These are phyloP conservation scores for Erysimum cheiri DNA, from an alignment of 441 rosid species.

Conservation along the genomic window DNA sequence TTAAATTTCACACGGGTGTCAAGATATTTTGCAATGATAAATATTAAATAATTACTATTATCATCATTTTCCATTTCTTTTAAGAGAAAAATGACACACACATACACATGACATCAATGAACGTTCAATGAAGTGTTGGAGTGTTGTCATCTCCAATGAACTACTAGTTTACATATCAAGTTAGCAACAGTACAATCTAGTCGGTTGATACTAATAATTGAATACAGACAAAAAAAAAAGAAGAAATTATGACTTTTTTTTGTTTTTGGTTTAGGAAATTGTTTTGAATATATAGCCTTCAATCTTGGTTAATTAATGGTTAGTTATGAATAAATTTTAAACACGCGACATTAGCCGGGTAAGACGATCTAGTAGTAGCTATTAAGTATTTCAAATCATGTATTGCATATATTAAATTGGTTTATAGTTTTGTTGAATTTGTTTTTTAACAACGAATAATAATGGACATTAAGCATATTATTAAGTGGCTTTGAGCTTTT, in stretches of 20 bases:
- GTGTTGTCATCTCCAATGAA: too few relatives aligned
- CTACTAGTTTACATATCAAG: slow-evolving; percentile 34
- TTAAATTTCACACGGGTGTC: slow-evolving; percentile 43
- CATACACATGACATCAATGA: slow-evolving; percentile 16
- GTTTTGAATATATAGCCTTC: slow-evolving; percentile 35
- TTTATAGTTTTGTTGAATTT: too few relatives aligned
- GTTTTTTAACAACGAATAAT: too few relatives aligned
- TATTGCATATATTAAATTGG: neutral
- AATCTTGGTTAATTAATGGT: slow-evolving; percentile 32
- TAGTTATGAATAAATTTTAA: neutral
- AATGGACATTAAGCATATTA: neutral
- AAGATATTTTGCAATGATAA: slow-evolving; percentile 11
- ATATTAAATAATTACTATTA: slow-evolving; percentile 19
- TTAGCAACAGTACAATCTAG: slow-evolving; percentile 37
- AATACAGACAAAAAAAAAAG: neutral
- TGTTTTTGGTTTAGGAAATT: slow-evolving; percentile 5
- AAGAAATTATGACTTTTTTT: neutral
- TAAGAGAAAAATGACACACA: slow-evolving; percentile 24
- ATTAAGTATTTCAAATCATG: slow-evolving; percentile 3
- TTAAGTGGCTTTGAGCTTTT: neutral
- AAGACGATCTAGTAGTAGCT: slow-evolving; percentile 10
- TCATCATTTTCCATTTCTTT: slow-evolving; percentile 33
- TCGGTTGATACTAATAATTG: slow-evolving; percentile 36
- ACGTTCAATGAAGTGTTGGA: too few relatives aligned
- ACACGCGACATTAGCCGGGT: slow-evolving; percentile 24